Conservation (phyloP, 2,329 filamentous ascomycete species). For the Arthrobotrys pseudoclavata region DNA sequence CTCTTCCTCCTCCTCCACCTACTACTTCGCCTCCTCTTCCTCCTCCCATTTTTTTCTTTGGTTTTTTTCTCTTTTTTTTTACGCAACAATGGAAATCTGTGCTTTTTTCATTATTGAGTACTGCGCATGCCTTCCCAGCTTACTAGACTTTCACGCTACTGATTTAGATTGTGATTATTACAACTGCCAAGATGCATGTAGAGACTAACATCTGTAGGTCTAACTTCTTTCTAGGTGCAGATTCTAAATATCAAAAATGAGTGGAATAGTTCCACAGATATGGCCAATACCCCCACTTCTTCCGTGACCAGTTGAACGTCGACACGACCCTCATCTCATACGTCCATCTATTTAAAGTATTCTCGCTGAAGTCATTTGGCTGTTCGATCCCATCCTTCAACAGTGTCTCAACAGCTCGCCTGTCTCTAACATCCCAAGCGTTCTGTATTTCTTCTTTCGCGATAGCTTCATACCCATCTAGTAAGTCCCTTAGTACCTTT, state of each 20-base stretch:
- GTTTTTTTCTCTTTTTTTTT: not conserved
- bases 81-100: too few relatives aligned
- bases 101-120: too few relatives aligned
- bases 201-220: too few relatives aligned
- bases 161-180: too few relatives aligned
- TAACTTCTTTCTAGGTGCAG: not conserved
- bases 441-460: constrained; percentile 11
- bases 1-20: not conserved
- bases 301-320: constrained; percentile 18
- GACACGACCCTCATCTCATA: constrained; percentile 18
- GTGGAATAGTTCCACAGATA: constrained; percentile 31
- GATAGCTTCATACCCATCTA: constrained; percentile 22
- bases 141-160: too few relatives aligned
- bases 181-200: too few relatives aligned
- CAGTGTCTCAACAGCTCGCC: constrained; percentile 34
- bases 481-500: constrained; percentile 23
- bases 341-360: constrained; percentile 3
- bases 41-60: not conserved
- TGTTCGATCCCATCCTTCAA: constrained; percentile 6
- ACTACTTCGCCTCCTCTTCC: not conserved
- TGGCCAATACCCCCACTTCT: constrained; percentile 39
- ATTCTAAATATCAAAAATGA: constrained; percentile 22
- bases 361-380: constrained; percentile 9
- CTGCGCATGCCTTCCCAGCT: too few relatives aligned
- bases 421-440: constrained; percentile 18